Evolutionary conservation across 2,329 filamentous ascomycete genomes (phyloP), one percentile per base, ranked within the genome.

Genomic region (Colletotrichum shisoi): DNA sequence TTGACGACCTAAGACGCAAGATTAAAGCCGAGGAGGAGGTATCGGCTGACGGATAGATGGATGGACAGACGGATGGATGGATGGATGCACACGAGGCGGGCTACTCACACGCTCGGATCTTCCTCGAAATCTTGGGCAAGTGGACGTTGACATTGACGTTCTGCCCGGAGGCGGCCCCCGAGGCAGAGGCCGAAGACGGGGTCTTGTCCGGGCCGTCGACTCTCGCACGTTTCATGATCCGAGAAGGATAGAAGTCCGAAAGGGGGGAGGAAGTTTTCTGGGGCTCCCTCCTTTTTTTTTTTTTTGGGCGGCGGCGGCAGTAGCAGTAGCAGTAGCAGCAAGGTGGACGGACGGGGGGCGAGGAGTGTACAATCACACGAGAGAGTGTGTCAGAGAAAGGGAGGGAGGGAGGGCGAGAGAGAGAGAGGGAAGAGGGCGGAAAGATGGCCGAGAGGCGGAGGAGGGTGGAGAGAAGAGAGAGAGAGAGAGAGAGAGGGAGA

Each of bases 41-140:
- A 27, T 27, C 24, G 7, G 27, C n/a, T n/a, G n/a, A n/a, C n/a
- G n/a, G n/a, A n/a, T n/a, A n/a, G 27, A 7, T 6, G 27, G 27
- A 6, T 7, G 27, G 27, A 31, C 1, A 7, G 27, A 31, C 5
- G 24, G 24, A 27, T 27, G 7, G 27, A 31, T 31, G 7, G 27
- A 31, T 31, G 27, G 27, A 31, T 8, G 27, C 7, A 31, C 27
- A 8, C 7, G 27, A 31, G 27, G 27, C 27, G 7, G 42, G 37
- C 19, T 9, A 70, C 74, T 72, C 70, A 76, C 75, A 76, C 37
- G 75, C 75, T 40, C 73, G 72, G 54, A 76, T 75, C 65, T 74
- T 76, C 34, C 74, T 70, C 3, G 75, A 76, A 57, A 76, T 74
- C 71, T 75, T 76, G 17, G 74, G 66, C 57, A 68, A 52, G 42